These are phyloP conservation scores for Rhizophagus prolifer DNA, from an alignment of 192 early-diverging fungal genomes.

Conservation along the genomic window DNA sequence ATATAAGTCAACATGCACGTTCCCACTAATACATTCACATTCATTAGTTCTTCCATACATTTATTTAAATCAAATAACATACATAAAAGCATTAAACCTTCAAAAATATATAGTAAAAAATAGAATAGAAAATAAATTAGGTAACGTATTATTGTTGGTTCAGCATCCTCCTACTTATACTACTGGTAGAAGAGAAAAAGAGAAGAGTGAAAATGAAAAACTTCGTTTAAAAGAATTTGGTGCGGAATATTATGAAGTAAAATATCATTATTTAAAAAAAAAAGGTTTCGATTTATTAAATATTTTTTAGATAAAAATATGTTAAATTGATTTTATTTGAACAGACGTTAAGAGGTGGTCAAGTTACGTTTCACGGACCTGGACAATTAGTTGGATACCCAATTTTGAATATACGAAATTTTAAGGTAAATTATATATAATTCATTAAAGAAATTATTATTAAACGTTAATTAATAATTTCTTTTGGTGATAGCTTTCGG, in stretches of 20 bases:
- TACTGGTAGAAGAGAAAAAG: constrained; percentile 79
- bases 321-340: constrained; percentile 22
- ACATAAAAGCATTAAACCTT: constrained; percentile 56
- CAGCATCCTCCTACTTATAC: constrained; percentile 93
- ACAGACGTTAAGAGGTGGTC: constrained; percentile 83
- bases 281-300: constrained; percentile 15
- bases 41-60: constrained; percentile 34
- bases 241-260: constrained; percentile 70
- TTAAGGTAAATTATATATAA: constrained; percentile 48
- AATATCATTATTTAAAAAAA: not conserved
- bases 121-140: constrained; percentile 30
- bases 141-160: constrained; percentile 64
- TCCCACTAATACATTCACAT: not conserved
- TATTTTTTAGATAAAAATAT: not conserved
- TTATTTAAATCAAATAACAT: constrained; percentile 51
- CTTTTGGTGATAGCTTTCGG: constrained; percentile 48
- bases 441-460: not conserved
- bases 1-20: not conserved
- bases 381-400: constrained; percentile 97
- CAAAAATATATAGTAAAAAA: constrained; percentile 57
- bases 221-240: constrained; percentile 60
- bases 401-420: constrained; percentile 74
- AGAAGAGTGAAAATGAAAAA: constrained; percentile 33
- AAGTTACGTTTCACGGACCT: constrained; percentile 96
- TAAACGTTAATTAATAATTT: not conserved